Base-by-base conservation (phyloP, 345 rosid genomes). In the Microcos paniculata region DNA sequence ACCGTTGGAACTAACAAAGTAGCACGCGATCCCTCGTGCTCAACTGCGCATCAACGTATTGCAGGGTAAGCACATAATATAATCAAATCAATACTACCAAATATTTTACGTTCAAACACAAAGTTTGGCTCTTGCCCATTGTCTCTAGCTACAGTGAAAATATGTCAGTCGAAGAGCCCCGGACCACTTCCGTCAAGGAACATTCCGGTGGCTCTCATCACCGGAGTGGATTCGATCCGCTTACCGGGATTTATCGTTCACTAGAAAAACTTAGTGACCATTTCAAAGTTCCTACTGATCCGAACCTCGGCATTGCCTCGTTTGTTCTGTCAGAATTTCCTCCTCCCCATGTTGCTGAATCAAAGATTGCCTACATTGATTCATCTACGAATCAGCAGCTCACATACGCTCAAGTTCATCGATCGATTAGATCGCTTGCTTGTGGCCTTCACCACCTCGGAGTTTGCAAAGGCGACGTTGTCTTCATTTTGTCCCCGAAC, bases 401-500 rank as follows among this genome's bases (percentile, higher is more conserved):
- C 63, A 80, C 85, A 1, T 88, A 84, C n/a, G 80, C 84, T 0
- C 78, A 88, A 53, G 87, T 90, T 71, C 73, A 21, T 23, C 81
- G 78, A 40, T 87, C 92, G 0, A 71, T 88, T 75, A 78, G 51
- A 5, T 76, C 88, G 4, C 87, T 90, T 14, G 88, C 90, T 33
- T 64, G 78, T 0, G 85, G 89, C 4, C 80, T 90, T 26, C 77
- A 84, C 75, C 85, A 82, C 1, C 79, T 77, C 1, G 90, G 90
- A 24, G 69, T 90, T 63, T 73, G 72, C 26, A 88, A 85, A 79
- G 92, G 89, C 0, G 90, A 90, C 16, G 90, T 87, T 3, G 85
- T 88, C 59, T 87, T 90, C 42, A 74, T 90, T 31, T 43, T 90
- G 55, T 86, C 92, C 10, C 90, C 92, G 0, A 90, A 90, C 73